A percentile compares a stretch with the other conserved stretches of the same genome.
Evolutionary conservation across 2,329 filamentous ascomycete genomes (phyloP).

Genomic region (Xylariaceae sp.): DNA sequence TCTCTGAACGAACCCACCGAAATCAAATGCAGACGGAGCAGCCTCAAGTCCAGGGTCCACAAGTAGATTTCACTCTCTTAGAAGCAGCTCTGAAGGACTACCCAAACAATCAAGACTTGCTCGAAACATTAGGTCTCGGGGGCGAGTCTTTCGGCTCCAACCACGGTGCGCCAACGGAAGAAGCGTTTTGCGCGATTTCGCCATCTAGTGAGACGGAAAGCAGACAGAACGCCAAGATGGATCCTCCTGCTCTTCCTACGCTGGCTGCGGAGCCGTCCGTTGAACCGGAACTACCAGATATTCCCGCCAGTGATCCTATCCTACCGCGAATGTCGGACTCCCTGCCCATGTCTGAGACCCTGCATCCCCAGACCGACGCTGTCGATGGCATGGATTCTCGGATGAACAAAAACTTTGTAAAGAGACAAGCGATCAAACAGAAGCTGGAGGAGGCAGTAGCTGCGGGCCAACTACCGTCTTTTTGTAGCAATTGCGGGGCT

Average conservation of each 20-base stretch:
- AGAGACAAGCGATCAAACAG: slow-evolving; percentile 59
- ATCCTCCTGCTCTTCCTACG: slow-evolving; percentile 18
- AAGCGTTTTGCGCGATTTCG: not conserved
- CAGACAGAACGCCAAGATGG: slow-evolving; percentile 9
- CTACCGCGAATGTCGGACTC: slow-evolving; percentile 29
- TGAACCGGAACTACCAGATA: slow-evolving; percentile 30
- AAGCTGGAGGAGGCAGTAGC: slow-evolving; percentile 61
- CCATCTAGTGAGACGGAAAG: no score
- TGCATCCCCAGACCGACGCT: slow-evolving; percentile 43
- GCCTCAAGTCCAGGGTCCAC: slow-evolving; percentile 8
- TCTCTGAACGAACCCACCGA: slow-evolving; percentile 3
- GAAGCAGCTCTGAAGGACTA: slow-evolving; percentile 20
- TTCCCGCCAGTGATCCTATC: slow-evolving; percentile 47
- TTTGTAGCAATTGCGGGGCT: slow-evolving; percentile 87
- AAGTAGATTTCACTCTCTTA: slow-evolving; percentile 17
- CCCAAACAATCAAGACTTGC: slow-evolving; percentile 17
- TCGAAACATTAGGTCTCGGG: slow-evolving; percentile 16
- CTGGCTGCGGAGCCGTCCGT: slow-evolving; percentile 17
- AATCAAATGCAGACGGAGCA: slow-evolving; percentile 12
- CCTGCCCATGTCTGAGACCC: slow-evolving; percentile 35
- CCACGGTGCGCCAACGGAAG: slow-evolving; percentile 11
- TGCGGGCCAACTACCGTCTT: slow-evolving; percentile 81
- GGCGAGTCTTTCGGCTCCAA: slow-evolving; percentile 16
- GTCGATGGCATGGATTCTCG: slow-evolving; percentile 31
- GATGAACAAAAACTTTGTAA: slow-evolving; percentile 60